These are phyloP conservation scores for Umbellularia californica DNA, from an alignment of 164 flowering plant species.

Conservation along the genomic window DNA sequence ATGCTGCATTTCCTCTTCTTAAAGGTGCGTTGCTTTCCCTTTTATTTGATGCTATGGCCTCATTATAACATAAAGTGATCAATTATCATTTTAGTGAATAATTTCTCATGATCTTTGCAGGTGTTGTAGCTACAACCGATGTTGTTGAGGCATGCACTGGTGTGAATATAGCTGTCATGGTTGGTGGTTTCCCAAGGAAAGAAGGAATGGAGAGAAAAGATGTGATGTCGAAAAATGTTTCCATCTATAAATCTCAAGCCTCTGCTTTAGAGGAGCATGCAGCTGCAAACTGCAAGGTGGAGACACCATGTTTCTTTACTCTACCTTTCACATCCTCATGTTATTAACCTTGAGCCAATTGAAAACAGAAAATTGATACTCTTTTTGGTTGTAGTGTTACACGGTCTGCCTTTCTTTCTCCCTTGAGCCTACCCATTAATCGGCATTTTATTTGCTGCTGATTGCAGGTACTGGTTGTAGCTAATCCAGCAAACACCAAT, in stretches of 20 bases:
- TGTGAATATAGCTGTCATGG: slow-evolving; percentile 95
- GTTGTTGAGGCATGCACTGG: slow-evolving; percentile 95
- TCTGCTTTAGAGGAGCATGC: slow-evolving; percentile 93
- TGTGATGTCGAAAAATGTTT: slow-evolving; percentile 95
- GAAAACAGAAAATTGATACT: not conserved
- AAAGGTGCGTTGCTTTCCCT: slow-evolving; percentile 42
- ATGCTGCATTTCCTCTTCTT: slow-evolving; percentile 98
- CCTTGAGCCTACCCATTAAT: not conserved
- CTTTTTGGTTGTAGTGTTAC: not conserved
- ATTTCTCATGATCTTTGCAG: slow-evolving; percentile 29
- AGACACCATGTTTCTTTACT: not conserved
- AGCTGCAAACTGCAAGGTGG: slow-evolving; percentile 96
- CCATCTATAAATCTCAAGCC: slow-evolving; percentile 96
- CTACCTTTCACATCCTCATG: not conserved
- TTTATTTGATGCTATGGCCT: not conserved
- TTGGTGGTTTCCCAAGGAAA: slow-evolving; percentile 98
- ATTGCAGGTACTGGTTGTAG: slow-evolving; percentile 91
- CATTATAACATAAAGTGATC: not conserved
- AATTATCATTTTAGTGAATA: not conserved
- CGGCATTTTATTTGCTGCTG: not conserved
- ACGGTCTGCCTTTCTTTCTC: not conserved
- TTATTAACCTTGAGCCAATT: not conserved
- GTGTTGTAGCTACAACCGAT: slow-evolving; percentile 98
- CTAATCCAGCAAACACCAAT: slow-evolving; percentile 99
- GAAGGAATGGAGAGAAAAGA: slow-evolving; percentile 99